Base-by-base conservation (phyloP, 208 protist genomes). In the Leishmania mexicana region DNA sequence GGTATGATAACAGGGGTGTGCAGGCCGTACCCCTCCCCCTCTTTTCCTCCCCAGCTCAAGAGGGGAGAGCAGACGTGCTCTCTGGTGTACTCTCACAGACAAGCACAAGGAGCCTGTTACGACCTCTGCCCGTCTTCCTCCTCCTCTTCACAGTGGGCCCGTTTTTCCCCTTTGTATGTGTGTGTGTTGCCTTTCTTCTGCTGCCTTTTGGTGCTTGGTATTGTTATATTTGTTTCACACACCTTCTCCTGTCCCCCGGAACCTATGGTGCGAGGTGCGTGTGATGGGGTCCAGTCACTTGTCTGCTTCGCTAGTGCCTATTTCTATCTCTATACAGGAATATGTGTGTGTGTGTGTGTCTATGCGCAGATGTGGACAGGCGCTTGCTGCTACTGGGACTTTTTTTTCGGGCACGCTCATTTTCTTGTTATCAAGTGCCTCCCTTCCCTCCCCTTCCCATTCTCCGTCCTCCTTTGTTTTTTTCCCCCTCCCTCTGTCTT, bases 331-430 rank as follows among this genome's bases (percentile, higher is more conserved):
- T 19, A 2, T 40, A 31, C 62, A 68, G 31, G 31, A 31, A 31
- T 72, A 8, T 81, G 8, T 60, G 68, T 77, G 58, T 85, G 75
- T 49, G 51, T 58, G 42, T 68, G 11, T 13, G 19, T 8, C 24
- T 74, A 51, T 35, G 24, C 10, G 38, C 68, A 13, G 35, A 21
- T 53, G 35, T 17, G 19, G 62, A n/a, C 62, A 40, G 62, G 31
- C 31, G 62, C 62, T 31, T 67, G 31, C 62, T 31, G 62, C 31
- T 38, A 40, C 11, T 40, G 62, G 13, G 62, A 42, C 62, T 54
- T 13, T 54, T 17, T 17, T 40, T 67, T 35, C 31, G 40, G 62
- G 62, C 28, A 40, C 31, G 31, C 13, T 31, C 17, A 35, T 21
- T 40, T 31, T 67, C 62, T 19, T 4, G 58, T 31, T 64, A 10